phyloP scores from a whole-genome alignment of 371 early-diverging fungal genomes.

The Lichtheimia ornata region DNA sequence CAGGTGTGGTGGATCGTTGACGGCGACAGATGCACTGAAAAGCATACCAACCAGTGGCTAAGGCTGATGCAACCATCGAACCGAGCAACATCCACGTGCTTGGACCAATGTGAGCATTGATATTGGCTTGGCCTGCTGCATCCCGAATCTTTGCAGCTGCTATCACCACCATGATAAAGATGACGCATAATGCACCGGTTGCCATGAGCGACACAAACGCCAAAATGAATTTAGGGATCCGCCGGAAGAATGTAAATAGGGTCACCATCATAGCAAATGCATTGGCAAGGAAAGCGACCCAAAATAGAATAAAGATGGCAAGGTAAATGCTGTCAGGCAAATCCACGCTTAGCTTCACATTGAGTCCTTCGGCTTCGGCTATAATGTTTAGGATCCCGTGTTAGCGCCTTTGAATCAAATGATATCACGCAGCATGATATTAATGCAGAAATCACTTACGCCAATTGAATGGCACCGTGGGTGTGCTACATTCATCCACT shows the following conservation, averaged over 20 bases:
- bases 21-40: conserved; percentile 8
- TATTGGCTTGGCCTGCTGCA: conserved; percentile 8
- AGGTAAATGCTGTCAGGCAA: conserved; percentile 26
- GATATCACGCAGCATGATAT: neutral
- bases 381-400: conserved; percentile 6
- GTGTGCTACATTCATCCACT: conserved; percentile 21
- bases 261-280: conserved; percentile 39
- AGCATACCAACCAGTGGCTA: conserved; percentile 15
- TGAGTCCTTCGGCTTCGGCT: conserved; percentile 17
- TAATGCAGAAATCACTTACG: conserved; percentile 13
- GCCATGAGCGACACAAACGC: conserved; percentile 19
- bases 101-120: conserved; percentile 13
- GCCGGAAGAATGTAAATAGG: conserved; percentile 32
- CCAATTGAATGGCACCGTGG: conserved; percentile 28
- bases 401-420: conserved; percentile 3
- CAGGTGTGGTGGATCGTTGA: conserved; percentile 7
- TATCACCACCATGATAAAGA: conserved; percentile 18
- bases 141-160: conserved; percentile 11
- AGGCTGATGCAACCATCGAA: conserved; percentile 14
- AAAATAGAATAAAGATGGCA: conserved; percentile 44
- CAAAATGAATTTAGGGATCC: conserved; percentile 33
- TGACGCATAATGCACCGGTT: conserved; percentile 16
- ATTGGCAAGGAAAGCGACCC: conserved; percentile 42
- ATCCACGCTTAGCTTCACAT: conserved; percentile 5
- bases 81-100: conserved; percentile 19